Conservation (phyloP, 75 land plant genomes). For the Sequoia sempervirens region DNA sequence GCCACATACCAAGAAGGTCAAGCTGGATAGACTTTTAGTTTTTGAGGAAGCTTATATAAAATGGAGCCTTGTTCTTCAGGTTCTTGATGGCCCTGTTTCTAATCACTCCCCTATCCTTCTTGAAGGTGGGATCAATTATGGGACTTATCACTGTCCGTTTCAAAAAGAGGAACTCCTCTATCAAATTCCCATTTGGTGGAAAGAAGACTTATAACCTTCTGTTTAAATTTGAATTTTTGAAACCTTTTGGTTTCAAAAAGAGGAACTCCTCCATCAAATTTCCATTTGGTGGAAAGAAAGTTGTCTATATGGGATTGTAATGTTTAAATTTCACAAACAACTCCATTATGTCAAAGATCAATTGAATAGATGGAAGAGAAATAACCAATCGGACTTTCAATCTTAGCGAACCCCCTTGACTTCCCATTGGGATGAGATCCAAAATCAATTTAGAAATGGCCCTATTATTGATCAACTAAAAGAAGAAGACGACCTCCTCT, state of each 20-base stretch:
- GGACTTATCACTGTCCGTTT: background rate
- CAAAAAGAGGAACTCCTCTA: background rate
- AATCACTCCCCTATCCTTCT: too few relatives aligned
- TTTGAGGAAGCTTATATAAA: background rate
- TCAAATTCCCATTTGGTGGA: too few relatives aligned
- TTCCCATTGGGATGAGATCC: background rate
- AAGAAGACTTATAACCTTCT: too few relatives aligned
- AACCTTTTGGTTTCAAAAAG: background rate
- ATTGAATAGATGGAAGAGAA: background rate
- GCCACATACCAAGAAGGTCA: background rate
- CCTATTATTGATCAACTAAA: background rate
- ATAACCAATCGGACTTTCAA: background rate
- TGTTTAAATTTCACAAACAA: background rate
- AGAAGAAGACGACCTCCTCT: background rate
- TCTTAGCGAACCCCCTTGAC: background rate
- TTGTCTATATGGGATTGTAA: background rate
- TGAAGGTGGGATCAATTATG: background rate
- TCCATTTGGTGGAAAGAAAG: background rate
- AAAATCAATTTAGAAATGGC: background rate
- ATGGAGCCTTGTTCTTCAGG: background rate
- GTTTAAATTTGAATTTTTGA: too few relatives aligned
- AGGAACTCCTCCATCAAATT: too few relatives aligned
- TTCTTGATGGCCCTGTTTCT: background rate
- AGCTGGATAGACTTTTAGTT: background rate
- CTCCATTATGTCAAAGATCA: background rate